These are phyloP conservation scores for Anaeromyces robustus DNA, from an alignment of 192 early-diverging fungal genomes.

Conservation along the genomic window DNA sequence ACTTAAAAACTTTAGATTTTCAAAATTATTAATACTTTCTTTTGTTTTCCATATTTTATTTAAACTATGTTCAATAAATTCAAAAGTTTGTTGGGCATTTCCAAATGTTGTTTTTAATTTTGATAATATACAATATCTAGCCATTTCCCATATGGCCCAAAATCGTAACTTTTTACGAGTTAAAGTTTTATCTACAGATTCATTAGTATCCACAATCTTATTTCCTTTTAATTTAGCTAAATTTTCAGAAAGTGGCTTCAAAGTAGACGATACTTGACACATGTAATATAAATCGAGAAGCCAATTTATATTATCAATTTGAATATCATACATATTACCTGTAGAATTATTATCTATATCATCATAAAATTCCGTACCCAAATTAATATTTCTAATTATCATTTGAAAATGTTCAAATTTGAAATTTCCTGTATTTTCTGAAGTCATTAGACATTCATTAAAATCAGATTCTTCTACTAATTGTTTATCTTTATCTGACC, in stretches of 20 bases:
- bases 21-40: background rate
- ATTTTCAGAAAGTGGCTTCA: background rate
- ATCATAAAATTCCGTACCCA: background rate
- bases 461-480: background rate
- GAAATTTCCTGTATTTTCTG: background rate
- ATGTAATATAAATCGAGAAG: background rate
- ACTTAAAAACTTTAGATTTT: background rate
- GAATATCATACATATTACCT: background rate
- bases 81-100: background rate
- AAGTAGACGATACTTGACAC: background rate
- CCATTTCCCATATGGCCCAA: slow-evolving; percentile 62
- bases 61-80: background rate
- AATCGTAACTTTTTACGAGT: slow-evolving; percentile 8
- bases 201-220: background rate
- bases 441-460: background rate
- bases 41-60: background rate
- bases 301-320: background rate
- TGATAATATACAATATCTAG: slow-evolving; percentile 55
- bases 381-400: background rate
- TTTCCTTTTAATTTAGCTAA: background rate
- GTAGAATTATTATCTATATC: background rate
- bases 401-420: background rate
- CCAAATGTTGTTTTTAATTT: slow-evolving; percentile 61
- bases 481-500: background rate
- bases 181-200: background rate